These are phyloP conservation scores for Rhizopus delemar DNA, from an alignment of 371 early-diverging fungal species.

Conservation along the genomic window DNA sequence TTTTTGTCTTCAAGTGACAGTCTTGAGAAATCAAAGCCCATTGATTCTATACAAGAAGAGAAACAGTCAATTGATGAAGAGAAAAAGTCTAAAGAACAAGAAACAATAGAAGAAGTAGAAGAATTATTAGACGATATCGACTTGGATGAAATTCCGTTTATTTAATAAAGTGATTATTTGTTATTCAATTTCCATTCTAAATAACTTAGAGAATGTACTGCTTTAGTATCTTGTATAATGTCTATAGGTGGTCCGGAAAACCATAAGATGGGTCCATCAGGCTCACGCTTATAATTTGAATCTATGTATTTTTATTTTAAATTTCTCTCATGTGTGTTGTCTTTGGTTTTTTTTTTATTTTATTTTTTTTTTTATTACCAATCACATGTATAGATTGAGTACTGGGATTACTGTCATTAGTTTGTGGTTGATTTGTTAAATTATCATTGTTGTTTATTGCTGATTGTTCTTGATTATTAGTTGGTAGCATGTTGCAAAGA, in stretches of 20 bases:
- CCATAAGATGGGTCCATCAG: slow-evolving; percentile 42
- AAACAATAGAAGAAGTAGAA: slow-evolving; percentile 32
- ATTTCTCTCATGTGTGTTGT: not conserved
- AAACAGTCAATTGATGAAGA: slow-evolving; percentile 9
- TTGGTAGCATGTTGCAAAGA: not conserved
- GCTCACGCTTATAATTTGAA: slow-evolving; percentile 30
- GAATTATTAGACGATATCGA: slow-evolving; percentile 53
- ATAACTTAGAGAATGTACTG: slow-evolving; percentile 38
- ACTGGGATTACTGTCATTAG: not conserved
- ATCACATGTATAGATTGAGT: not conserved
- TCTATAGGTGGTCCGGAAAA: slow-evolving; percentile 46
- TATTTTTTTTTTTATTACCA: not conserved
- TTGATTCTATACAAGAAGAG: slow-evolving; percentile 1
- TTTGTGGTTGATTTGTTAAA: not conserved
- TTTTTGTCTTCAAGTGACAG: slow-evolving; percentile 26
- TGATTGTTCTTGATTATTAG: not conserved
- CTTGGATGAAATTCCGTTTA: slow-evolving; percentile 59
- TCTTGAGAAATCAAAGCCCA: slow-evolving; percentile 12
- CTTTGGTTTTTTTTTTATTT: not conserved
- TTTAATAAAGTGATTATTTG: slow-evolving; percentile 26
- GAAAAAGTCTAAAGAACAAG: slow-evolving; percentile 10
- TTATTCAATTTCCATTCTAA: slow-evolving; percentile 35
- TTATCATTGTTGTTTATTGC: not conserved
- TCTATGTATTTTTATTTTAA: slow-evolving; percentile 13
- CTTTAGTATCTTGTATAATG: slow-evolving; percentile 22